Conservation (phyloP, 495 filamentous ascomycete species). For the Xylaria telfairii region DNA sequence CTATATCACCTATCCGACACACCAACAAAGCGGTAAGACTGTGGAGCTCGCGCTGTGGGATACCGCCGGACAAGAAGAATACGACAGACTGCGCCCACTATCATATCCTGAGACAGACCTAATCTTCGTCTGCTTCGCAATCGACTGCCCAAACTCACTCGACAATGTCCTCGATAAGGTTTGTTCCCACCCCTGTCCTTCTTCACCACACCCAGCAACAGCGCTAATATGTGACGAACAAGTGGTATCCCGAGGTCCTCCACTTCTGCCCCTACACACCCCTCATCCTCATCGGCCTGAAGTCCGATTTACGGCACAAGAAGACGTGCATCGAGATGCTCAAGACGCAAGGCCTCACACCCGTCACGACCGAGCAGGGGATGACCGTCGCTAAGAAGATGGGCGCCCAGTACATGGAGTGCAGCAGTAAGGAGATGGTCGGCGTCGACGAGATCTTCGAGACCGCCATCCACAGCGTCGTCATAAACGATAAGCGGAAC, state of each 20-base stretch:
- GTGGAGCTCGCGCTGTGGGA: conserved; percentile 98
- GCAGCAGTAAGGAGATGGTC: conserved; percentile 94
- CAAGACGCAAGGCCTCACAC: conserved; percentile 95
- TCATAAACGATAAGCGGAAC: conserved; percentile 67
- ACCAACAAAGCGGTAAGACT: conserved; percentile 84
- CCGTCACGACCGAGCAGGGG: conserved; percentile 90
- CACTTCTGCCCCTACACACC: conserved; percentile 99
- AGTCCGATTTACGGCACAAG: conserved; percentile 94
- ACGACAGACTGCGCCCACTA: conserved; percentile 91
- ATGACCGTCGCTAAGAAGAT: conserved; percentile 85
- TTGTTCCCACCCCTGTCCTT: conserved; percentile 30
- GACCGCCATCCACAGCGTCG: conserved; percentile 83
- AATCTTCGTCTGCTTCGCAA: conserved; percentile 97
- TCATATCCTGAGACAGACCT: conserved; percentile 98
- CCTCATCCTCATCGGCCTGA: conserved; percentile 91
- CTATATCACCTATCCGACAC: conserved; percentile 95
- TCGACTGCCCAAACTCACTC: conserved; percentile 96
- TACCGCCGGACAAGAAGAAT: conserved; percentile 98
- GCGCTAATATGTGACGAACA: neutral
- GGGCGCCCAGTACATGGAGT: conserved; percentile 95
- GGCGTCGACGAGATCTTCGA: conserved; percentile 97
- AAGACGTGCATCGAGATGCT: conserved; percentile 96
- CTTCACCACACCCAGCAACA: neutral
- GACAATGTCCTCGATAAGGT: conserved; percentile 99
- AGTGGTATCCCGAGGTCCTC: conserved; percentile 99